These are phyloP conservation scores for Fragaria iinumae DNA, from an alignment of 306 rosid species.

Conservation along the genomic window DNA sequence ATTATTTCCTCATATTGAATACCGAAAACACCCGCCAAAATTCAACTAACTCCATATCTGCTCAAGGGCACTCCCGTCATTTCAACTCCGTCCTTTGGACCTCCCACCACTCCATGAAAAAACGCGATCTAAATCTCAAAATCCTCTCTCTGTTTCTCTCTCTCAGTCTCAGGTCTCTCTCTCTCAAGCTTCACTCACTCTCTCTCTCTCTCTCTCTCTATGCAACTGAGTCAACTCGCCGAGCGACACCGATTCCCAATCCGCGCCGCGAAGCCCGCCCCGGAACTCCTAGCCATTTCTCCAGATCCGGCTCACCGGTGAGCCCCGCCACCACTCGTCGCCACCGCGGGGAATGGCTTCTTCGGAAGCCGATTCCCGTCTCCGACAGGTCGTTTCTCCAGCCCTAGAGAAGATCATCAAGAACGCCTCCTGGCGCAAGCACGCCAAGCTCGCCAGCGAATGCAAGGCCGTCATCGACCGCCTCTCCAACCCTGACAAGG, in stretches of 20 bases:
- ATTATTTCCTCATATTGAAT: neutral
- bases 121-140: conserved; percentile 39
- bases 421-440: conserved; percentile 97
- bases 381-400: conserved; percentile 74
- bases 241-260: conserved; percentile 13
- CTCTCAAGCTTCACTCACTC: conserved; percentile 14
- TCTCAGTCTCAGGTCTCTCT: neutral
- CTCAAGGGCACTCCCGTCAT: conserved; percentile 22
- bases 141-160: neutral
- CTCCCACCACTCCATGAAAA: neutral
- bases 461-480: conserved; percentile 87
- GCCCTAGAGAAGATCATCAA: conserved; percentile 87
- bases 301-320: conserved; percentile 41
- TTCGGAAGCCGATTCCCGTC: conserved; percentile 99
- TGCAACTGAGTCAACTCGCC: conserved; percentile 48
- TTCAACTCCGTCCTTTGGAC: neutral
- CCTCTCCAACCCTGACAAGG: conserved; percentile 36
- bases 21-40: conserved; percentile 11
- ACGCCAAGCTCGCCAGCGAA: conserved; percentile 80
- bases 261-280: neutral
- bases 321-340: conserved; percentile 28
- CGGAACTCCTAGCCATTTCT: conserved; percentile 20
- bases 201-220: conserved; percentile 12
- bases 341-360: conserved; percentile 96
- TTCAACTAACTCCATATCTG: neutral